Conservation (phyloP, 441 rosid genomes). For the Gossypium schwendimanii region DNA sequence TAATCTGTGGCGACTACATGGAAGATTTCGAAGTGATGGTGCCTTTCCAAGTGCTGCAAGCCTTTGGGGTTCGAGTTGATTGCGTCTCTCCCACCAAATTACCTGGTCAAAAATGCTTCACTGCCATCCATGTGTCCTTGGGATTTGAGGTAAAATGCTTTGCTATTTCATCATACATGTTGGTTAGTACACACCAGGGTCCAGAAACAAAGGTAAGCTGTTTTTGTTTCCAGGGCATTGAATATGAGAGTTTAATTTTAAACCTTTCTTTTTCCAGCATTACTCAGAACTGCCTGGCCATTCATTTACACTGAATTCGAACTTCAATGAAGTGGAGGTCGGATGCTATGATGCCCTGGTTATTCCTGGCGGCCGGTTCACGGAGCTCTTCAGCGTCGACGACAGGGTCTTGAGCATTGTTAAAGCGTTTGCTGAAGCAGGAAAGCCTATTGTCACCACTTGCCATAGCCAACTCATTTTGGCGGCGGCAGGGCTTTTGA, state of each 20-base stretch:
- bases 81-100: slow-evolving; percentile 37
- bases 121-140: slow-evolving; percentile 38
- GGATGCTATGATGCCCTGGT: slow-evolving; percentile 35
- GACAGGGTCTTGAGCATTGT: slow-evolving; percentile 30
- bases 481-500: slow-evolving; percentile 35
- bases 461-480: slow-evolving; percentile 48
- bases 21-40: slow-evolving; percentile 38
- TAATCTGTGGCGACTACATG: slow-evolving; percentile 46
- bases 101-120: slow-evolving; percentile 37
- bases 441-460: slow-evolving; percentile 37
- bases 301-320: slow-evolving; percentile 34
- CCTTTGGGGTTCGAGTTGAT: slow-evolving; percentile 35
- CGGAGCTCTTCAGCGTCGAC: slow-evolving; percentile 35
- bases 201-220: neutral
- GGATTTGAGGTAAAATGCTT: slow-evolving; percentile 31
- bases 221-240: neutral
- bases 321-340: slow-evolving; percentile 28
- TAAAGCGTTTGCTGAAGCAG: slow-evolving; percentile 26
- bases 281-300: slow-evolving; percentile 43
- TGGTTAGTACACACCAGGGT: neutral
- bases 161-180: neutral
- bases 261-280: slow-evolving; percentile 18
- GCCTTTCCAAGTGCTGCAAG: slow-evolving; percentile 34
- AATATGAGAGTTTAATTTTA: neutral
- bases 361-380: slow-evolving; percentile 45